Evolutionary conservation across 345 rosid genomes (phyloP).

Genomic region (Luvunga scandens): DNA sequence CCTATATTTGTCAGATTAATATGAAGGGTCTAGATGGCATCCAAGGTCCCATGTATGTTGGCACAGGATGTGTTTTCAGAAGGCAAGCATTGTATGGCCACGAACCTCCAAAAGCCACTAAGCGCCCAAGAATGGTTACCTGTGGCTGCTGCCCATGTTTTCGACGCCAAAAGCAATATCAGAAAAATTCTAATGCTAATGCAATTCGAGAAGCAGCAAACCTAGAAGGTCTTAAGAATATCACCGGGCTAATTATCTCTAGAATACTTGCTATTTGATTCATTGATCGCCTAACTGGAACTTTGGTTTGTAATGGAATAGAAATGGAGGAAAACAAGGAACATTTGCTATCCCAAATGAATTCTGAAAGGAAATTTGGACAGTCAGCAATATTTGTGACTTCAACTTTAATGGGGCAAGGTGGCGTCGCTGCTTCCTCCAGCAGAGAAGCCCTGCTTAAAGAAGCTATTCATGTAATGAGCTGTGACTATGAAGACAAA

Average conservation of each 20-base stretch:
- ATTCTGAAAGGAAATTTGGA: slow-evolving; percentile 86
- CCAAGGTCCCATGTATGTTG: slow-evolving; percentile 95
- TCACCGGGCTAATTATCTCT: neutral
- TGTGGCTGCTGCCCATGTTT: slow-evolving; percentile 94
- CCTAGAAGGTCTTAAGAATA: slow-evolving; percentile 50
- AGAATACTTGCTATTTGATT: neutral
- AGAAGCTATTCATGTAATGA: slow-evolving; percentile 97
- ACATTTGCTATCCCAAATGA: slow-evolving; percentile 79
- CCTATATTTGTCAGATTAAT: slow-evolving; percentile 42
- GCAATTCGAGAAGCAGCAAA: slow-evolving; percentile 44
- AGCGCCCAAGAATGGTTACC: slow-evolving; percentile 91
- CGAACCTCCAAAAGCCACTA: slow-evolving; percentile 81
- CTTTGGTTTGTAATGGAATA: slow-evolving; percentile 9
- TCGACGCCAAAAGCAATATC: slow-evolving; percentile 50
- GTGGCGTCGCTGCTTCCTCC: slow-evolving; percentile 96
- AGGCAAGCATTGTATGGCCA: slow-evolving; percentile 92
- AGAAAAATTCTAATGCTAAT: slow-evolving; percentile 41
- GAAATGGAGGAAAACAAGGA: slow-evolving; percentile 70
- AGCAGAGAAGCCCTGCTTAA: slow-evolving; percentile 86
- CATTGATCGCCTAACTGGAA: neutral
- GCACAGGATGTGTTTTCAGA: slow-evolving; percentile 94
- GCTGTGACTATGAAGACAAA: slow-evolving; percentile 96
- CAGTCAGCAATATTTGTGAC: slow-evolving; percentile 85
- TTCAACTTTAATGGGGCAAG: slow-evolving; percentile 87
- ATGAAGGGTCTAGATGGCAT: slow-evolving; percentile 87